phyloP scores from a whole-genome alignment of 495 filamentous ascomycete species.

The Xylaria bambusicola region DNA sequence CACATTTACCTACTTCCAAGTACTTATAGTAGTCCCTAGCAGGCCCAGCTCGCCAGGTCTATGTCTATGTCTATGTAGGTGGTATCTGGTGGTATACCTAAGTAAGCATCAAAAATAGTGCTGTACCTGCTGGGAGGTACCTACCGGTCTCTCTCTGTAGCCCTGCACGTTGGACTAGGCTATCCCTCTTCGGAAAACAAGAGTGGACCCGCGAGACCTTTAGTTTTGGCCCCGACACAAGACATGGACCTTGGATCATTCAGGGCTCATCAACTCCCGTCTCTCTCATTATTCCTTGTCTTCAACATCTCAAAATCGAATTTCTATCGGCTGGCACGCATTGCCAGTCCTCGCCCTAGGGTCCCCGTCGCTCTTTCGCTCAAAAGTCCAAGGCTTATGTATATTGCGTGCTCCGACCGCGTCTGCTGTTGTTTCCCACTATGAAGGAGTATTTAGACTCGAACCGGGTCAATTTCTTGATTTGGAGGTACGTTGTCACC shows the following conservation, averaged over 20 bases:
- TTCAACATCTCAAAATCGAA: conserved; percentile 22
- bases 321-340: conserved; percentile 1
- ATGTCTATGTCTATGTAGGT: too few species aligned
- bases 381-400: not conserved
- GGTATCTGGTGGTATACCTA: too few species aligned
- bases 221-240: conserved; percentile 28
- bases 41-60: too few species aligned
- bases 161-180: conserved; percentile 19
- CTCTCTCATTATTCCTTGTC: conserved; percentile 29
- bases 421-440: conserved; percentile 28
- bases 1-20: too few species aligned
- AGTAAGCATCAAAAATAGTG: too few species aligned
- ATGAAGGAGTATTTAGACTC: conserved; percentile 74
- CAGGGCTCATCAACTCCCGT: conserved; percentile 30
- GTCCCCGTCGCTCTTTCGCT: conserved; percentile 15
- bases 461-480: conserved; percentile 95
- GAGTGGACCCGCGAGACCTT: conserved; percentile 20
- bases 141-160: conserved; percentile 1
- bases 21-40: too few species aligned
- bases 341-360: not conserved
- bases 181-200: conserved; percentile 3
- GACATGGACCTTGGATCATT: conserved; percentile 26
- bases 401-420: conserved; percentile 2
- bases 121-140: not conserved
- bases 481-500: conserved; percentile 81